A percentile compares a stretch with the other conserved stretches of the same genome.
These are phyloP conservation scores for Calonectria pseudoreteaudii DNA, from an alignment of 2,329 filamentous ascomycete genomes.

Conservation along the genomic window DNA sequence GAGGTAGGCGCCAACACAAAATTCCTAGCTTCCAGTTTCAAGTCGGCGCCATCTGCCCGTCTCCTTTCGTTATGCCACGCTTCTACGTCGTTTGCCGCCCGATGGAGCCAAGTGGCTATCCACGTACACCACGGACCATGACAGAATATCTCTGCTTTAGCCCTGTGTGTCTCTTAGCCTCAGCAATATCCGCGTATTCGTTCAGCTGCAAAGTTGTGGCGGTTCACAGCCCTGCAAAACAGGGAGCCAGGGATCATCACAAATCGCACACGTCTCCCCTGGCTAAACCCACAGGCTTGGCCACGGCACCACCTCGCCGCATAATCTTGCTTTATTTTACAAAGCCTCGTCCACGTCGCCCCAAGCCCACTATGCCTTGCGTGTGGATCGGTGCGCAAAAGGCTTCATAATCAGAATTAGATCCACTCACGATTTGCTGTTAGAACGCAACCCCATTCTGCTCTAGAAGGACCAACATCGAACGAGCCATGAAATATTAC, in stretches of 20 bases:
- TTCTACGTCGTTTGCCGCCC: background rate
- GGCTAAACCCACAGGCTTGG: background rate
- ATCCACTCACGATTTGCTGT: background rate
- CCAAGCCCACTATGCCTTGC: background rate
- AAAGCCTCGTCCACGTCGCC: background rate
- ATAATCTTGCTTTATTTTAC: constrained; percentile 1
- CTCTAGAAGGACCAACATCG: background rate
- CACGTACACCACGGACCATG: background rate
- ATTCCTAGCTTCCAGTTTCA: background rate
- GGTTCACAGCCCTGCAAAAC: constrained; percentile 5
- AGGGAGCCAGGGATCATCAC: constrained; percentile 1
- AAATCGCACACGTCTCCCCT: constrained; percentile 9
- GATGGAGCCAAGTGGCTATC: background rate
- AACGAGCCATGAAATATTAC: background rate
- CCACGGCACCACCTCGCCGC: background rate
- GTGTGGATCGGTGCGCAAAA: background rate
- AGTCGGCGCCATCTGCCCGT: background rate
- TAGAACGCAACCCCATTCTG: background rate
- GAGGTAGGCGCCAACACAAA: no score
- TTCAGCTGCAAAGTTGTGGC: constrained; percentile 12
- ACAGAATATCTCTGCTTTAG: background rate
- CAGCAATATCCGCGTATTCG: constrained; percentile 5
- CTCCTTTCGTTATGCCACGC: background rate
- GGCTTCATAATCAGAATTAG: background rate
- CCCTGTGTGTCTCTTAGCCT: background rate